Evolutionary conservation across 495 filamentous ascomycete genomes (phyloP), one percentile per base, ranked within the genome.

Genomic region (Xylaria bambusicola): DNA sequence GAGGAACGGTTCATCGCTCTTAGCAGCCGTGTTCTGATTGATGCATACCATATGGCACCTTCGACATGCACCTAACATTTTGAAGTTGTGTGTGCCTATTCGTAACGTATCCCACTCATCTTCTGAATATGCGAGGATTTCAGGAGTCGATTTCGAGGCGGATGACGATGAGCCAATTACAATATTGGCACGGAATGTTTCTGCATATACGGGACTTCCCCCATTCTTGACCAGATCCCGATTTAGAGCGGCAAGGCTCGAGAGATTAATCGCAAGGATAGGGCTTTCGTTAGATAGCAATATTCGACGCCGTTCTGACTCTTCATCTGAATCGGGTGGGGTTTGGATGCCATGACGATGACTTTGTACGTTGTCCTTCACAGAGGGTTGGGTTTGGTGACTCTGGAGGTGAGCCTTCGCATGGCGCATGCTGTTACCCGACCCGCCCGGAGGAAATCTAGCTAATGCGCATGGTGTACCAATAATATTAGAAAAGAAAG

Each of bases 31-130:
- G 17, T 86, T 74, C 66, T 96, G 94, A 61, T 98, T 86, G 44
- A 97, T 83, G 68, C 93, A 97, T 12, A 98, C 88, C 91, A 98
- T 97, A 65, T 96, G 92, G 61, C 94, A 98, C 15, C 94, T 76
- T 35, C 92, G 82, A 66, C 94, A 98, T 18, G 86, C 81, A 0
- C 91, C 93, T 4, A 97, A 75, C 59, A 93, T 84, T 64, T 89
- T 79, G 52, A 91, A 88, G 2, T 75, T 64, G 27, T 85, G 76
- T 13, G 66, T 48, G 13, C 83, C 82, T 38, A 88, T 81, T 33
- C 71, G 70, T 13, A 84, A 27, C 15, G 52, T 73, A 20, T 69
- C 70, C 86, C 85, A 88, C 15, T 72, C 54, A 66, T 88, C 86
- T 67, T 88, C 86, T 6, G 66, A 67, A 52, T 83, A 83, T 6